A percentile compares a stretch with the other conserved stretches of the same genome.
Conservation (phyloP, 1,284 basidiomycete genomes). For the Wallemia mellicola region DNA sequence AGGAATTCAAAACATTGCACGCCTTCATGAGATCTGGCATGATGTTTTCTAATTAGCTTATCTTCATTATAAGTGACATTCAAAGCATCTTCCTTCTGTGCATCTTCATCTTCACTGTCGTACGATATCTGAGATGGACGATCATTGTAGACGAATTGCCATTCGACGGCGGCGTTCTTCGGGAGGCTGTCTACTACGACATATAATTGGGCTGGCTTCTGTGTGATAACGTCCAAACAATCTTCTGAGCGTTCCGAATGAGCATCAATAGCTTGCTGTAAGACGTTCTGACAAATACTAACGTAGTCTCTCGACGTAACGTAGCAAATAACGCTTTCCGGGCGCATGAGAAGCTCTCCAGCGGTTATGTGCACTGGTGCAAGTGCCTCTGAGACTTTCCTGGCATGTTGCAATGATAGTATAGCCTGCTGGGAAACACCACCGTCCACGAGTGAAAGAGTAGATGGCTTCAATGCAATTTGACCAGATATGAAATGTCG, state of each 20-base stretch:
- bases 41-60: background rate
- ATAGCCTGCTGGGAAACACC: conserved; percentile 34
- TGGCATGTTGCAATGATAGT: conserved; percentile 49
- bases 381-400: conserved; percentile 28
- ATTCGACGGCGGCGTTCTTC: conserved; percentile 10
- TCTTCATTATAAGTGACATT: background rate
- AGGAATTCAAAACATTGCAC: background rate
- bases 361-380: background rate
- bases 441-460: conserved; percentile 28
- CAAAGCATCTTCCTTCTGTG: background rate
- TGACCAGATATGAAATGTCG: conserved; percentile 73
- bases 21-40: background rate
- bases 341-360: conserved; percentile 2
- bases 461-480: conserved; percentile 58
- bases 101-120: background rate
- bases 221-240: background rate
- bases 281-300: background rate
- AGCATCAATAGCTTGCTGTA: background rate
- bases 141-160: conserved; percentile 8
- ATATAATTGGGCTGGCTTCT: conserved; percentile 4
- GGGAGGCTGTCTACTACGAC: conserved; percentile 8
- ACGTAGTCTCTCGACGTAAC: background rate
- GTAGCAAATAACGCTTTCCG: background rate
- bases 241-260: background rate
- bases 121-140: background rate